These are phyloP conservation scores for Arabis alpina DNA, from an alignment of 345 rosid genomes.

Conservation along the genomic window DNA sequence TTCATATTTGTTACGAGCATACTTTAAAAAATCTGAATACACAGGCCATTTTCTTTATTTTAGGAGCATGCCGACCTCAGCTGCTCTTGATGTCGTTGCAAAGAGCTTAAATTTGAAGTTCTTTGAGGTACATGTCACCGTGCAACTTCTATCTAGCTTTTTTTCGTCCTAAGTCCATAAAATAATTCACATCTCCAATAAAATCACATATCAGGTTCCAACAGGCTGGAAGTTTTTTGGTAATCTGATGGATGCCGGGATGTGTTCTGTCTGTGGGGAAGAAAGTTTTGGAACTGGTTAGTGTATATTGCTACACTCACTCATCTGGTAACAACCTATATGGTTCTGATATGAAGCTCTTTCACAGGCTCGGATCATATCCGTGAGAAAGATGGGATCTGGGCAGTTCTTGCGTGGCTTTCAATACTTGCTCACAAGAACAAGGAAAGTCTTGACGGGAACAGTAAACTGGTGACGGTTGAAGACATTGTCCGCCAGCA, in stretches of 20 bases:
- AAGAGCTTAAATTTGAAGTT: constrained; percentile 80
- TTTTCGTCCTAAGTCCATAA: neutral
- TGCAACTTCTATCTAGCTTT: constrained; percentile 19
- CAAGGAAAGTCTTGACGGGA: constrained; percentile 66
- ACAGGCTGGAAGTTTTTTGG: constrained; percentile 99
- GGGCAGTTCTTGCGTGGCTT: constrained; percentile 99
- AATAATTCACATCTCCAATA: constrained; percentile 8
- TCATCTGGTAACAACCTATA: constrained; percentile 12
- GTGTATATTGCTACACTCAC: constrained; percentile 34
- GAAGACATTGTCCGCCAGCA: constrained; percentile 93
- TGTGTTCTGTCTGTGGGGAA: constrained; percentile 97
- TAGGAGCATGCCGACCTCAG: constrained; percentile 99
- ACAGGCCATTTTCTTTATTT: constrained; percentile 18
- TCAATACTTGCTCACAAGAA: constrained; percentile 91
- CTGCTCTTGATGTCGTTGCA: constrained; percentile 98
- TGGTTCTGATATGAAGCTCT: constrained; percentile 20
- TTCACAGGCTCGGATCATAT: constrained; percentile 93
- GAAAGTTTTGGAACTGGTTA: constrained; percentile 99
- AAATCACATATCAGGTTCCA: constrained; percentile 67
- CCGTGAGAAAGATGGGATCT: constrained; percentile 97
- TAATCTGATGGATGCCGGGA: constrained; percentile 98
- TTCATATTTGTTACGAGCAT: neutral
- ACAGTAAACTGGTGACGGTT: constrained; percentile 71
- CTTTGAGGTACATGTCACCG: constrained; percentile 71
- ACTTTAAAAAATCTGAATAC: neutral